Evolutionary conservation across 2,329 filamentous ascomycete genomes (phyloP).

Genomic region (Passalora sequoiae): DNA sequence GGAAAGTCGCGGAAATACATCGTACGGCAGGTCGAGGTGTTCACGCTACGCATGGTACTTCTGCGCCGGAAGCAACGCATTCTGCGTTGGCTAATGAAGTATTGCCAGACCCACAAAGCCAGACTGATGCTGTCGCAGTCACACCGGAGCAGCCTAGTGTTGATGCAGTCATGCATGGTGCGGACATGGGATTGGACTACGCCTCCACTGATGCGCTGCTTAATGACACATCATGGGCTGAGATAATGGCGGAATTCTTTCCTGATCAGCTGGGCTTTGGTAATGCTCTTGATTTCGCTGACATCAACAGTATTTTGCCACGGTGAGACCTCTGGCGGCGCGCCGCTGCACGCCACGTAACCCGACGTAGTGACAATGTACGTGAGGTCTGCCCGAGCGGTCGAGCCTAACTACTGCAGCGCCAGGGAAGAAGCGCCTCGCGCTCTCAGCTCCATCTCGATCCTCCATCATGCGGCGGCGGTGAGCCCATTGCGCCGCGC

Average conservation of each 20-base stretch:
- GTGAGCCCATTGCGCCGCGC: no score
- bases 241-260: slow-evolving; percentile 7
- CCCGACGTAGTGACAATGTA: no score
- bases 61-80: neutral
- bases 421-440: no score
- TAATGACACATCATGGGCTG: slow-evolving; percentile 1
- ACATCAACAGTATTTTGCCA: neutral
- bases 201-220: neutral
- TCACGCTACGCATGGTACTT: no score
- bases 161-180: neutral
- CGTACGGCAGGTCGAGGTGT: no score
- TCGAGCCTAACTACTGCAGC: no score
- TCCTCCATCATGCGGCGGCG: no score
- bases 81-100: neutral
- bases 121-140: neutral
- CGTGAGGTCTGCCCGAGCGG: no score
- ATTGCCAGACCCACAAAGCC: neutral
- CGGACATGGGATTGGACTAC: neutral
- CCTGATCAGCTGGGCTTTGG: slow-evolving; percentile 6
- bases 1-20: no score
- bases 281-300: neutral
- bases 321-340: no score
- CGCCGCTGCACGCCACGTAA: no score
- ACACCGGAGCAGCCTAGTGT: neutral
- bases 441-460: no score